Conservation (phyloP, 2,329 filamentous ascomycete genomes). For the Thielaviopsis euricoi region DNA sequence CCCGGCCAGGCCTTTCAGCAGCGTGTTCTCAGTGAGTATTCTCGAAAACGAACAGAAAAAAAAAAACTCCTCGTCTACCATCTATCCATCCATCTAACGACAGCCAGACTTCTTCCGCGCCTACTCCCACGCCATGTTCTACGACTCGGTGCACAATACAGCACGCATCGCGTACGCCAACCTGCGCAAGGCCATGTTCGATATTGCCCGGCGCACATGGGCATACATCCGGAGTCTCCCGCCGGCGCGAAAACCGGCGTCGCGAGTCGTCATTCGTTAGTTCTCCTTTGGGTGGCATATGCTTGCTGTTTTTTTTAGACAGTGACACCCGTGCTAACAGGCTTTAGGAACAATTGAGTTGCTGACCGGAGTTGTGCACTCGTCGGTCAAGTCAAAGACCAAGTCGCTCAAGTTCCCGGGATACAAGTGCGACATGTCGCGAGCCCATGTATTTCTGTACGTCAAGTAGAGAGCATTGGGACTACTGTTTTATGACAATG, state of each 20-base stretch:
- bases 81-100: neutral
- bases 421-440: constrained; percentile 34
- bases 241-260: constrained; percentile 34
- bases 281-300: too few relatives aligned
- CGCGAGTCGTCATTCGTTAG: constrained; percentile 47
- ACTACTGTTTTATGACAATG: neutral
- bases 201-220: constrained; percentile 63
- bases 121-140: constrained; percentile 70
- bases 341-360: constrained; percentile 44
- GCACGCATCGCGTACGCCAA: constrained; percentile 53
- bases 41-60: too few relatives aligned
- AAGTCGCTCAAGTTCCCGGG: constrained; percentile 28
- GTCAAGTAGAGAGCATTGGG: neutral
- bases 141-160: constrained; percentile 66
- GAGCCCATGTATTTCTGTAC: constrained; percentile 11
- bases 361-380: constrained; percentile 45
- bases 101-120: constrained; percentile 54
- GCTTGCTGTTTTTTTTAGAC: neutral
- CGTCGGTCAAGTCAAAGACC: constrained; percentile 42
- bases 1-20: constrained; percentile 67
- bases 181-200: constrained; percentile 55
- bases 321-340: constrained; percentile 29
- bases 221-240: constrained; percentile 45
- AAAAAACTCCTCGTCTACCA: too few relatives aligned
- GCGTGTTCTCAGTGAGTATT: constrained; percentile 50